phyloP scores from a whole-genome alignment of 2,329 filamentous ascomycete species.

The Beauveria sp. region DNA sequence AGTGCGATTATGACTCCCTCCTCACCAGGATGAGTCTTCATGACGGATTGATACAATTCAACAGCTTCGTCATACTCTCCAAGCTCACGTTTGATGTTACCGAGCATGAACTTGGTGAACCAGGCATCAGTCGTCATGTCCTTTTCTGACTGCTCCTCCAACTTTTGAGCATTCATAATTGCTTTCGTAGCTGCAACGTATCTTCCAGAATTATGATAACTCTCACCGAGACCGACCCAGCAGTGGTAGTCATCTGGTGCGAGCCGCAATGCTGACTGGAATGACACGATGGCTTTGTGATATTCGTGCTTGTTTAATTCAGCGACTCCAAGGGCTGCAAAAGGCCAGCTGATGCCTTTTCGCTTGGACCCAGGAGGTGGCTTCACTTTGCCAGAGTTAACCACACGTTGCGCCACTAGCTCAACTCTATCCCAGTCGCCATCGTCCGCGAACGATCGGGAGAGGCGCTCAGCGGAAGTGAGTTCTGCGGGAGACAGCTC shows the following conservation, averaged over 20 bases:
- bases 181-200: slow-evolving; percentile 93
- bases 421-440: slow-evolving; percentile 97
- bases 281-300: slow-evolving; percentile 79
- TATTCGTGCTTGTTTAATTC: slow-evolving; percentile 94
- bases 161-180: slow-evolving; percentile 72
- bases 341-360: slow-evolving; percentile 92
- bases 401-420: slow-evolving; percentile 78
- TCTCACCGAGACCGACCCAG: slow-evolving; percentile 94
- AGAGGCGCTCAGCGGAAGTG: slow-evolving; percentile 77
- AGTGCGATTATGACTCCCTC: slow-evolving; percentile 83
- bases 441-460: slow-evolving; percentile 77
- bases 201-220: slow-evolving; percentile 87
- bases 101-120: slow-evolving; percentile 96
- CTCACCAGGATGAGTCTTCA: slow-evolving; percentile 60
- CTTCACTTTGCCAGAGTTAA: slow-evolving; percentile 89
- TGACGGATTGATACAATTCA: slow-evolving; percentile 64
- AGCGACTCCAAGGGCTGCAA: slow-evolving; percentile 85
- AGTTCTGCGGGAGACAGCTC: slow-evolving; percentile 85
- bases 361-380: slow-evolving; percentile 88
- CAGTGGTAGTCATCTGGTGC: slow-evolving; percentile 85
- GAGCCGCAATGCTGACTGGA: slow-evolving; percentile 80
- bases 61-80: slow-evolving; percentile 85
- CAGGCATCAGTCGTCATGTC: slow-evolving; percentile 61
- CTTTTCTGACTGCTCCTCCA: slow-evolving; percentile 53
- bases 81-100: slow-evolving; percentile 86